Base-by-base conservation (phyloP, 2,329 filamentous ascomycete genomes). In the Verticillium klebahnii region DNA sequence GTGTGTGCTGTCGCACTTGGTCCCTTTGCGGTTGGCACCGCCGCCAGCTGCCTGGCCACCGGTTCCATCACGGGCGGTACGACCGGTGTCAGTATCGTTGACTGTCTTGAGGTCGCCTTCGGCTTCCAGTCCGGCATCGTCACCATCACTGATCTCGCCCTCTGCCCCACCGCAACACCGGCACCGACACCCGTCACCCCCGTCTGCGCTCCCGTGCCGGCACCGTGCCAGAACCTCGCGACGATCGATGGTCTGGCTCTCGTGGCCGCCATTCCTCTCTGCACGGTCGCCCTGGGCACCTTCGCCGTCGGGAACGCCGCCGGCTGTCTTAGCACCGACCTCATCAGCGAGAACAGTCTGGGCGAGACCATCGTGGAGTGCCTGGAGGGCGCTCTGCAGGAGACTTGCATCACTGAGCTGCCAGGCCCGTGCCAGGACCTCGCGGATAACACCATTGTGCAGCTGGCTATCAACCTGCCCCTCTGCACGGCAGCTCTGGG, bases 301-400 rank as follows among this genome's bases (percentile, higher is more conserved):
- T 59, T 59, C 25, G 57, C 57, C 39, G 37, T 59, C 23, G 57
- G 57, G 8, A 59, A 59, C 17, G 25, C 17, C 39, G 57, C 37
- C 5, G 19, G 23, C 29, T 59, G 57, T 32, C 39, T 59, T 8
- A 25, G n/a, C 5, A 59, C 57, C 6, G 54, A 56, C 32, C 25
- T 34, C 25, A 32, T 56, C 9, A 56, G 25, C 54, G 25, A 56
- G 54, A 34, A 32, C 15, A 56, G 14, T 9, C 25, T 34, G 11
- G 54, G 54, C 14, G 29, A 31, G 25, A 56, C 54, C 2, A 6
- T 56, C 17, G 54, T 56, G 29, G 14, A 7, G 6, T 56, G 54
- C 15, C 29, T 56, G 25, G 29, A 32, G 29, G 29, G 9, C 3
- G 54, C 54, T 5, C 14, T 56, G 54, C 5, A 32, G 7, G 3